Evolutionary conservation across 2,329 filamentous ascomycete species (phyloP), one percentile per base, ranked within the genome.

Genomic region (Verticillium nubilum): DNA sequence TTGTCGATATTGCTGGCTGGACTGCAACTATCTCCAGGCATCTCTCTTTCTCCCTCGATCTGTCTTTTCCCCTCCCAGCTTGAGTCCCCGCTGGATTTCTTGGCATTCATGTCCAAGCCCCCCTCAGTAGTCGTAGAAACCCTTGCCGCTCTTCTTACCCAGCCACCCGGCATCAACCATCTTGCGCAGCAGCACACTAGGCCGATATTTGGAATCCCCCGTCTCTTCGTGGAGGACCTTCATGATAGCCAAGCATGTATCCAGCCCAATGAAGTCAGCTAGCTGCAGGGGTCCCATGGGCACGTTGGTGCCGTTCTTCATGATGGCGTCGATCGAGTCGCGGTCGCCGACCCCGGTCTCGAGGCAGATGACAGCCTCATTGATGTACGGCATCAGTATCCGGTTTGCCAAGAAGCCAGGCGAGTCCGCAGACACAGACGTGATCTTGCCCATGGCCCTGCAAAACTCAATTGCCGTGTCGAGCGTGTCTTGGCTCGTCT

Each of bases 271-370:
- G 70, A 99, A 99, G 74, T 99, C 95, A 2, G 95, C 95, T 68
- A 99, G 78, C 69, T 92, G 88, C 65, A 99, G 80, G 10, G 95
- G 95, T 0, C 95, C 95, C 95, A 99, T 99, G 26, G 95, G 95
- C 47, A 99, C 95, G 71, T 97, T 97, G 25, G 95, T 99, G 54
- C 95, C 95, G 68, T 97, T 97, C 84, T 97, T 98, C 95, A 99
- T 99, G 68, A 99, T 99, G 65, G 84, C 88, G 71, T 99, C 95
- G 65, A 99, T 99, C 64, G 94, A 90, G 70, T 98, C 93, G 67
- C 90, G 89, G 64, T 86, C 84, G 19, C 95, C 95, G 0, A 99
- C 87, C 3, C 91, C 91, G 0, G 95, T 97, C 78, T 99, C 95
- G 15, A 99, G 81, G 74, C 95, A 99, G 64, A 97, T 94, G 67